Evolutionary conservation across 2,329 filamentous ascomycete genomes (phyloP).

Genomic region (Hymenoscyphus scutula): DNA sequence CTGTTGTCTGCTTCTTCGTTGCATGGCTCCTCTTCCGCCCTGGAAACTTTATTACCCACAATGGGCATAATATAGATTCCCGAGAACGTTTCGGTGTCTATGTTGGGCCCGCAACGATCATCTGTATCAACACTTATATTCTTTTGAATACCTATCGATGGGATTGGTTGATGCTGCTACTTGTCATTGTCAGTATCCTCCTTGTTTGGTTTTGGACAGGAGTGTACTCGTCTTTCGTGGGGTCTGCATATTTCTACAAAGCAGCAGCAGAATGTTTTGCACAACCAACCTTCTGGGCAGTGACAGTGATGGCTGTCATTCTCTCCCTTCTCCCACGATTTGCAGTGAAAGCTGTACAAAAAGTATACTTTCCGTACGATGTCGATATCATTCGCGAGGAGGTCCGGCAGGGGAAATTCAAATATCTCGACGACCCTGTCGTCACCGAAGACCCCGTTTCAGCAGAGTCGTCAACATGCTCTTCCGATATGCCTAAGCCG

Average conservation of each 20-base stretch:
- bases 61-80: slow-evolving; percentile 74
- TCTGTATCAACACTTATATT: slow-evolving; percentile 92
- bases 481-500: slow-evolving; percentile 53
- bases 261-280: slow-evolving; percentile 77
- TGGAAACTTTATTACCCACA: slow-evolving; percentile 67
- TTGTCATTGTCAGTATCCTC: slow-evolving; percentile 77
- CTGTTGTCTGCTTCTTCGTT: slow-evolving; percentile 88
- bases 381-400: slow-evolving; percentile 96
- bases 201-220: slow-evolving; percentile 97
- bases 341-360: slow-evolving; percentile 81
- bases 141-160: slow-evolving; percentile 95
- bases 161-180: slow-evolving; percentile 92
- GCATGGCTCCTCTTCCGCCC: slow-evolving; percentile 75
- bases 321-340: slow-evolving; percentile 88
- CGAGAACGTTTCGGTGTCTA: slow-evolving; percentile 83
- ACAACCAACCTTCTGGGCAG: slow-evolving; percentile 82
- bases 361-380: slow-evolving; percentile 89
- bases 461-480: slow-evolving; percentile 51
- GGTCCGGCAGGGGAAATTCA: slow-evolving; percentile 77
- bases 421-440: slow-evolving; percentile 53
- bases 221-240: slow-evolving; percentile 59
- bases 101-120: slow-evolving; percentile 77
- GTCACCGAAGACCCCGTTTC: slow-evolving; percentile 38
- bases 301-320: slow-evolving; percentile 73
- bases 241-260: slow-evolving; percentile 70